Percentiles rank a stretch among this genome's conserved stretches.
phyloP scores from a whole-genome alignment of 306 rosid genomes.

The Medicago lupulina region DNA sequence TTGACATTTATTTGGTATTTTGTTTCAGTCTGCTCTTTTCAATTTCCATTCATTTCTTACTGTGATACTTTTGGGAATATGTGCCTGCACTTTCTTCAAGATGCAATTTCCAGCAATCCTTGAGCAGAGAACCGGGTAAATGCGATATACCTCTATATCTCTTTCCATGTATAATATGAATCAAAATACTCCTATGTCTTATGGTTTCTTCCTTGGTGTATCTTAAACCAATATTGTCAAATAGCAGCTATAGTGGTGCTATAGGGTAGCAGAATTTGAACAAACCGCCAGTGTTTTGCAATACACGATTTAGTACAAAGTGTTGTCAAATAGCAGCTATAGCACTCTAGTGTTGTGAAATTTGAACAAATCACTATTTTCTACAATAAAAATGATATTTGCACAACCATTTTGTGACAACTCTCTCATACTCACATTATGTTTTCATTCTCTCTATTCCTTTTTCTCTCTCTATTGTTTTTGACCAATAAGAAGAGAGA shows the following conservation, averaged over 20 bases:
- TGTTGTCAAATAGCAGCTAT: background rate
- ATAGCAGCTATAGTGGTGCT: background rate
- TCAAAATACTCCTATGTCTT: background rate
- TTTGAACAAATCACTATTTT: background rate
- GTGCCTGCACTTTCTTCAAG: conserved; percentile 59
- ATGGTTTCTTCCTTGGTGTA: background rate
- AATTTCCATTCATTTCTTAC: conserved; percentile 61
- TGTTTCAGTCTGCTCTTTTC: conserved; percentile 60
- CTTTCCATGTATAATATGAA: background rate
- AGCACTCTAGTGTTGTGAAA: background rate
- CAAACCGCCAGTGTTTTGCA: background rate
- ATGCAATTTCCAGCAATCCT: conserved; percentile 62
- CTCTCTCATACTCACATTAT: too few relatives aligned
- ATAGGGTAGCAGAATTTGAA: background rate
- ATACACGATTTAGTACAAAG: background rate
- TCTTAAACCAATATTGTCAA: background rate
- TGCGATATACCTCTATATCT: background rate
- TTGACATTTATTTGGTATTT: conserved; percentile 38
- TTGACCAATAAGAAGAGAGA: too few relatives aligned
- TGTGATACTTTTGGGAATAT: conserved; percentile 57
- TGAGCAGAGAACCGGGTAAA: conserved; percentile 60
- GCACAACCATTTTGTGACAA: too few relatives aligned
- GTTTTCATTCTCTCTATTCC: too few relatives aligned
- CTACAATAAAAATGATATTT: background rate
- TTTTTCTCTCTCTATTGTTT: too few relatives aligned